Evolutionary conservation across 495 filamentous ascomycete genomes (phyloP), one percentile per base, ranked within the genome.

Genomic region (Aspergillus funiculosus): DNA sequence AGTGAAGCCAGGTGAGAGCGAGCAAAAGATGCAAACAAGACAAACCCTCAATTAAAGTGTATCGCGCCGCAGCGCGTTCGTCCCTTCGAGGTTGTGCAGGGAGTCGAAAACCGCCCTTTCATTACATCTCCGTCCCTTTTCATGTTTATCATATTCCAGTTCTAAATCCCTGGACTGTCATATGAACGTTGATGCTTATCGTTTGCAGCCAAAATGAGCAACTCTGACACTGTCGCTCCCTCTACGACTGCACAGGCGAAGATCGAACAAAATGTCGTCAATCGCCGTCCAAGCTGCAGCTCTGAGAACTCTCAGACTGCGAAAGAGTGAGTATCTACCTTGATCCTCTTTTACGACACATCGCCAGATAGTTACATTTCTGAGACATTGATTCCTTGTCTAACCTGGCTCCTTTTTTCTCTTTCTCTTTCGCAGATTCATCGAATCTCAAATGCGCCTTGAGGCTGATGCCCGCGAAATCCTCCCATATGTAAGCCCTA

Each of bases 391-490:
- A n/a, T n/a, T n/a, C n/a, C n/a, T n/a, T n/a, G n/a, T n/a, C n/a
- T n/a, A n/a, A n/a, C n/a, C n/a, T n/a, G n/a, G n/a, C n/a, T n/a
- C n/a, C n/a, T n/a, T n/a, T n/a, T n/a, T n/a, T n/a, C n/a, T n/a
- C 13, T 17, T 22, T 20, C 35, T 37, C 39, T n/a, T 22, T 21
- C 22, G 4, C 45, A 91, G 86, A 30, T 98, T 89, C 63, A 90
- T 97, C 56, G 78, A 86, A 51, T 82, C 79, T 43, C 92, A 99
- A 57, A 83, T 95, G 48, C 80, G 81, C 42, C 82, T 99, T 43
- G 92, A 99, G 68, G 84, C 82, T 15, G 92, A 99, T 66, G 92
- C 92, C 28, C 88, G 92, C 40, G 91, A 97, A 71, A 80, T 83
- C 48, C 77, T 99, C 21, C 94, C 94, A 51, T 99, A 94, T 67